Conservation (phyloP, 257 asterid species). For the Primulina tabacum region DNA sequence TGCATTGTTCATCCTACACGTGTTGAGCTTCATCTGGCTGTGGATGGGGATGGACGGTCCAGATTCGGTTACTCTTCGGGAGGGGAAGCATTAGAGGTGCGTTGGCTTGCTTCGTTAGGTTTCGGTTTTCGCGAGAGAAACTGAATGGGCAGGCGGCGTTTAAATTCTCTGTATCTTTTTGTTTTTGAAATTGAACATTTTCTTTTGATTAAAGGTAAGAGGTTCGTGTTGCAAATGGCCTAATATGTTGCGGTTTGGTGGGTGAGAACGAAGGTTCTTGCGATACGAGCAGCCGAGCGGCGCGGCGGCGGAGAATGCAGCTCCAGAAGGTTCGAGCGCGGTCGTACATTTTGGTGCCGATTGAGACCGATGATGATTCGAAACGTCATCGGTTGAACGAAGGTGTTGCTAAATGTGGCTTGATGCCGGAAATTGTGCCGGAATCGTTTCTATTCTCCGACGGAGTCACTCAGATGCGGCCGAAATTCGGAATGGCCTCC, state of each 20-base stretch:
- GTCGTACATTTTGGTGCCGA: constrained; percentile 7
- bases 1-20: no score
- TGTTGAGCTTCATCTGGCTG: no score
- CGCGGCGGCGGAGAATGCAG: constrained; percentile 59
- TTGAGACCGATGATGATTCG: constrained; percentile 1
- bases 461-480: constrained; percentile 15
- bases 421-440: background rate
- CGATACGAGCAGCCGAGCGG: constrained; percentile 34
- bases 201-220: no score
- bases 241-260: constrained; percentile 52
- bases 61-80: background rate
- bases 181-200: no score
- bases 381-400: constrained; percentile 42
- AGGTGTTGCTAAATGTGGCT: constrained; percentile 25
- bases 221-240: constrained; percentile 38
- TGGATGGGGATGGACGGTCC: background rate
- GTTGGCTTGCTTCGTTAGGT: no score
- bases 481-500: constrained; percentile 58
- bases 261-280: constrained; percentile 40
- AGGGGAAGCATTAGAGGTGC: background rate
- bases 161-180: no score
- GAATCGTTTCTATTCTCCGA: background rate
- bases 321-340: constrained; percentile 36
- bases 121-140: no score
- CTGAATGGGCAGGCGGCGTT: no score